Evolutionary conservation across 179 eudicot genomes (phyloP), one percentile per base, ranked within the genome.

Genomic region (Amaranthus tricolor): DNA sequence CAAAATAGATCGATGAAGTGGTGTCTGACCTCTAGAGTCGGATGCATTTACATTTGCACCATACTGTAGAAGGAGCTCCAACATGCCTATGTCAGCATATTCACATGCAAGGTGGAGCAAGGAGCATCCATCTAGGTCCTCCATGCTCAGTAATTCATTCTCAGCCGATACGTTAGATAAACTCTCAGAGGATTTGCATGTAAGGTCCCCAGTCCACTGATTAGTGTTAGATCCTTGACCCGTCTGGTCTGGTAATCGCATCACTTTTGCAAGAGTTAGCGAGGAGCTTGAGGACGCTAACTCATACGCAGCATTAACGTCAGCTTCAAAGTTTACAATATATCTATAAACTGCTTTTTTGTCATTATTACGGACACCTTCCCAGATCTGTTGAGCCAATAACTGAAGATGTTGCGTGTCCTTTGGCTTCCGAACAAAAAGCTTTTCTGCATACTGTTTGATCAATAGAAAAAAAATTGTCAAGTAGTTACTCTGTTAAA

Each of bases 71-170:
- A 94, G 96, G 51, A 94, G 88, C 87, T 94, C 98, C 67, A 94
- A 78, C 98, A 92, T 94, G 77, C 98, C 97, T 70, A 92, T 87
- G 81, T 94, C 98, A 71, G 94, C 90, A 74, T 87, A 87, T 77
- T 94, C 96, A 85, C 97, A 88, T 81, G 96, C 98, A 67, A 94
- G 84, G 75, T 94, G 98, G 60, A 94, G 93, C 82, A 94, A 83
- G 70, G 96, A 86, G 79, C 98, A 89, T 19, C 98, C 97, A 75
- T 89, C 88, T 40, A 87, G 70, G 73, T 87, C 87, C 77, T 86
- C 90, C 76, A 82, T 44, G 66, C 77, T 76, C 53, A 82, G 79
- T 8, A 82, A 66, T 69, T 89, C 92, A 68, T 82, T 90, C 66
- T 89, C 84, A 69, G 84, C 90, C 51, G 83, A 86, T 66, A 78